phyloP scores from a whole-genome alignment of 225 moss, liverwort and hornwort genomes.

The Polytrichum formosum region DNA sequence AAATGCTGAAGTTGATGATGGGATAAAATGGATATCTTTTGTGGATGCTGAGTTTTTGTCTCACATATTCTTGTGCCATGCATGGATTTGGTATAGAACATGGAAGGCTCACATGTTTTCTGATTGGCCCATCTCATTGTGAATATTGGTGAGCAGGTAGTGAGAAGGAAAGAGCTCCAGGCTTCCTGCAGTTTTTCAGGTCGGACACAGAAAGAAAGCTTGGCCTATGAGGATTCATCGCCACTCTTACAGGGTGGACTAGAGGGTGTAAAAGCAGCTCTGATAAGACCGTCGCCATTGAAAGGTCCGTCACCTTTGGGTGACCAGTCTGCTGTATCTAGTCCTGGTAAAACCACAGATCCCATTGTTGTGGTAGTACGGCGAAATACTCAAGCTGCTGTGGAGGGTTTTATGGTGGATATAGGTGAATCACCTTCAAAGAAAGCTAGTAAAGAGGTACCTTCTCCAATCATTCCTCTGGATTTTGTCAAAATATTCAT shows the following conservation, averaged over 20 bases:
- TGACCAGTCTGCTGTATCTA: slow-evolving; percentile 42
- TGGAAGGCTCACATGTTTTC: no score
- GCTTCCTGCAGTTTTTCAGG: slow-evolving; percentile 59
- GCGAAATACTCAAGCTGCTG: slow-evolving; percentile 60
- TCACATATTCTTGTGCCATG: no score
- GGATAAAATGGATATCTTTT: no score
- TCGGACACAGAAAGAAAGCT: slow-evolving; percentile 53
- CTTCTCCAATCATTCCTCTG: slow-evolving; percentile 10
- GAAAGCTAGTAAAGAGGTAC: slow-evolving; percentile 53
- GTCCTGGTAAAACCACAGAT: slow-evolving; percentile 46
- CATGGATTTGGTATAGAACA: no score
- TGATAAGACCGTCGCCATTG: slow-evolving; percentile 50
- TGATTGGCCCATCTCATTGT: neutral
- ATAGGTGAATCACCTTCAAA: slow-evolving; percentile 64
- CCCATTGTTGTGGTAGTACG: slow-evolving; percentile 56
- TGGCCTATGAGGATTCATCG: slow-evolving; percentile 43
- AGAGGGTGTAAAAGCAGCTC: slow-evolving; percentile 44
- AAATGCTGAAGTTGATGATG: no score
- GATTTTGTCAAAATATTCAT: neutral
- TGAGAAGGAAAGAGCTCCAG: slow-evolving; percentile 50
- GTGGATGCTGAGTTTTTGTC: no score
- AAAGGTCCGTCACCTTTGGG: slow-evolving; percentile 41
- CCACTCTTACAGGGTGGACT: slow-evolving; percentile 31
- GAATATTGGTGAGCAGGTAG: slow-evolving; percentile 23
- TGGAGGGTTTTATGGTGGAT: slow-evolving; percentile 65